These are phyloP conservation scores for Cercospora sp. DNA, from an alignment of 2,329 filamentous ascomycete genomes.

Conservation along the genomic window DNA sequence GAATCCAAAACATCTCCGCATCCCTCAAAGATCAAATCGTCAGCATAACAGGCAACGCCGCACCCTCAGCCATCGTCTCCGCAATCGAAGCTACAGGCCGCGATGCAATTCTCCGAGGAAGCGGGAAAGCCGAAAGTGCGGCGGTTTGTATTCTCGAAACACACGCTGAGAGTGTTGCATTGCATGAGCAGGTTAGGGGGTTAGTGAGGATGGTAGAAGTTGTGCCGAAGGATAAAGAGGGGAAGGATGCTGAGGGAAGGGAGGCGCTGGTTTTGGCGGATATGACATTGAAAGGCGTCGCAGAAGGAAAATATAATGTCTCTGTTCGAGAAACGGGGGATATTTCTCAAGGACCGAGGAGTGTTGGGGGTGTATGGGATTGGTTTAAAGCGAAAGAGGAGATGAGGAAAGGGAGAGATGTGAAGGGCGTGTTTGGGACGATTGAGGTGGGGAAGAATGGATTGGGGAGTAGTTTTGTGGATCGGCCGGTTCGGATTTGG, in stretches of 20 bases:
- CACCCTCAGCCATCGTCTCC: slow-evolving; percentile 84
- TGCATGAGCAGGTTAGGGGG: slow-evolving; percentile 68
- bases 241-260: slow-evolving; percentile 50
- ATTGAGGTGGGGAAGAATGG: slow-evolving; percentile 75
- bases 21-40: slow-evolving; percentile 81
- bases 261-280: slow-evolving; percentile 79
- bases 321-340: slow-evolving; percentile 85
- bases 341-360: slow-evolving; percentile 78
- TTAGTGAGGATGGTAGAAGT: slow-evolving; percentile 94
- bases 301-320: slow-evolving; percentile 77
- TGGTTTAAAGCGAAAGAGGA: slow-evolving; percentile 47
- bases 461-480: slow-evolving; percentile 75
- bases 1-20: slow-evolving; percentile 79
- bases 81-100: slow-evolving; percentile 87
- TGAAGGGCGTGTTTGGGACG: slow-evolving; percentile 68
- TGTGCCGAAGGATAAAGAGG: neutral
- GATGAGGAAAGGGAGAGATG: slow-evolving; percentile 43
- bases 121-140: slow-evolving; percentile 76
- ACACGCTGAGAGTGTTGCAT: slow-evolving; percentile 46
- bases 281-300: slow-evolving; percentile 78
- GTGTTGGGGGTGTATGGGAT: slow-evolving; percentile 81
- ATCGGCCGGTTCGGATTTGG: slow-evolving; percentile 84
- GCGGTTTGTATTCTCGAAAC: slow-evolving; percentile 97
- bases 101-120: slow-evolving; percentile 91
- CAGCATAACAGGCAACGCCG: slow-evolving; percentile 81